Conservation (phyloP, 2,329 filamentous ascomycete species). For the Cladosporium velox region DNA sequence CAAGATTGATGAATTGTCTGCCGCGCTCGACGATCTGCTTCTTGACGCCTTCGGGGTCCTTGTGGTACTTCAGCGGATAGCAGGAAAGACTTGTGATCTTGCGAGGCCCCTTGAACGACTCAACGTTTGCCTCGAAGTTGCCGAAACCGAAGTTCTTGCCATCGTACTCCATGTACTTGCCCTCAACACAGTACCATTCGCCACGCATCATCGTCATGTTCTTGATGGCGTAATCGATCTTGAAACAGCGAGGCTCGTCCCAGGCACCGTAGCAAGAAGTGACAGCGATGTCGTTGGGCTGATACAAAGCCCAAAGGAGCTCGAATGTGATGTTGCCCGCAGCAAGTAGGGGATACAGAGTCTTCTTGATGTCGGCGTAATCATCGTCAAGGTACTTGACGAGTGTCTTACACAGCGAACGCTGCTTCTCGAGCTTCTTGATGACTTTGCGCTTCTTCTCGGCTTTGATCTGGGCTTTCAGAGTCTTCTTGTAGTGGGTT, state of each 20-base stretch:
- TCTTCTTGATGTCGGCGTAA: slow-evolving; percentile 75
- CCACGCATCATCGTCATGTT: slow-evolving; percentile 69
- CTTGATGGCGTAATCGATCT: slow-evolving; percentile 74
- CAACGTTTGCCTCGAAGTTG: slow-evolving; percentile 67
- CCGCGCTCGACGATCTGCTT: slow-evolving; percentile 74
- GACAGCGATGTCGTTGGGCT: slow-evolving; percentile 79
- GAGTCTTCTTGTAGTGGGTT: slow-evolving; percentile 57
- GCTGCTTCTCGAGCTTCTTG: slow-evolving; percentile 60
- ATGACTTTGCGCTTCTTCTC: slow-evolving; percentile 63
- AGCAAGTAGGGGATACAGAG: slow-evolving; percentile 76
- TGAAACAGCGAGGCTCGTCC: slow-evolving; percentile 80
- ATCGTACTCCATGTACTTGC: slow-evolving; percentile 81
- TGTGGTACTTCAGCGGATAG: slow-evolving; percentile 80
- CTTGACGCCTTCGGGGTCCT: slow-evolving; percentile 65
- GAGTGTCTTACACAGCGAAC: slow-evolving; percentile 69
- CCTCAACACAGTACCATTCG: slow-evolving; percentile 75
- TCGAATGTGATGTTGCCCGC: slow-evolving; percentile 87
- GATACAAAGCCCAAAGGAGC: slow-evolving; percentile 84
- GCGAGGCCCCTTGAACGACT: slow-evolving; percentile 74
- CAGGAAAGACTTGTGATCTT: slow-evolving; percentile 78
- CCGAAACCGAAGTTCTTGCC: slow-evolving; percentile 83
- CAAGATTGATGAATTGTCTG: slow-evolving; percentile 78
- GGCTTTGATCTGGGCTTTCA: slow-evolving; percentile 62
- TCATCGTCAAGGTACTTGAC: slow-evolving; percentile 79
- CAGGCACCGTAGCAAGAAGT: slow-evolving; percentile 72